phyloP scores from a whole-genome alignment of 177 flowering plant genomes.

The Vitis hybrid region DNA sequence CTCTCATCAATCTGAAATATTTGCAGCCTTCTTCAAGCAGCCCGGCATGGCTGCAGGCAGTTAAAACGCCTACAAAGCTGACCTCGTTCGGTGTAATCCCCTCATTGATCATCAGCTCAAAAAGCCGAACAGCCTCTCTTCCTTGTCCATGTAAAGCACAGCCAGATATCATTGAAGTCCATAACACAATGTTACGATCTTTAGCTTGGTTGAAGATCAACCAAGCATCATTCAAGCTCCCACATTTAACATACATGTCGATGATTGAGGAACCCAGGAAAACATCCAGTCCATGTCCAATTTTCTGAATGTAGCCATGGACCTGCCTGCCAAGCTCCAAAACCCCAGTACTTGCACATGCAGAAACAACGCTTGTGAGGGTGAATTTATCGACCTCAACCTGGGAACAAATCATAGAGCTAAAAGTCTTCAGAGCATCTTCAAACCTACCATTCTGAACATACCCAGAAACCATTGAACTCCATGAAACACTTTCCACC shows the following conservation, averaged over 20 bases:
- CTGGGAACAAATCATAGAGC: constrained; percentile 39
- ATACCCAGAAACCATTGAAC: constrained; percentile 62
- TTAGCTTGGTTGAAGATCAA: constrained; percentile 33
- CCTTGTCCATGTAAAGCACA: constrained; percentile 68
- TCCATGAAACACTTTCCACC: constrained; percentile 41
- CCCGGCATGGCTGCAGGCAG: constrained; percentile 76
- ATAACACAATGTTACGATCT: constrained; percentile 44
- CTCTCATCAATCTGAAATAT: constrained; percentile 62
- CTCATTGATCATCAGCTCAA: constrained; percentile 53
- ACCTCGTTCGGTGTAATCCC: constrained; percentile 64
- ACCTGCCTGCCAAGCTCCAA: constrained; percentile 56
- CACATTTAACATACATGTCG: constrained; percentile 82
- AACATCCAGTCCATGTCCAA: constrained; percentile 44
- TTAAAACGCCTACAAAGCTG: constrained; percentile 58
- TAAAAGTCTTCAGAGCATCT: constrained; percentile 50
- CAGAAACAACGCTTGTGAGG: constrained; percentile 55
- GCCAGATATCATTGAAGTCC: constrained; percentile 69
- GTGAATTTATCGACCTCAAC: constrained; percentile 42
- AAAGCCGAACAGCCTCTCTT: constrained; percentile 44
- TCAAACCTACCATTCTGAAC: constrained; percentile 53
- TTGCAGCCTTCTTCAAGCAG: constrained; percentile 56
- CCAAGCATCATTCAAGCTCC: constrained; percentile 56
- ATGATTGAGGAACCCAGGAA: constrained; percentile 51
- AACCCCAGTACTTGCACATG: constrained; percentile 52
- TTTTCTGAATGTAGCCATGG: constrained; percentile 52